Evolutionary conservation across 2,329 filamentous ascomycete genomes (phyloP).

Genomic region (Paraconiothyrium brasiliense): DNA sequence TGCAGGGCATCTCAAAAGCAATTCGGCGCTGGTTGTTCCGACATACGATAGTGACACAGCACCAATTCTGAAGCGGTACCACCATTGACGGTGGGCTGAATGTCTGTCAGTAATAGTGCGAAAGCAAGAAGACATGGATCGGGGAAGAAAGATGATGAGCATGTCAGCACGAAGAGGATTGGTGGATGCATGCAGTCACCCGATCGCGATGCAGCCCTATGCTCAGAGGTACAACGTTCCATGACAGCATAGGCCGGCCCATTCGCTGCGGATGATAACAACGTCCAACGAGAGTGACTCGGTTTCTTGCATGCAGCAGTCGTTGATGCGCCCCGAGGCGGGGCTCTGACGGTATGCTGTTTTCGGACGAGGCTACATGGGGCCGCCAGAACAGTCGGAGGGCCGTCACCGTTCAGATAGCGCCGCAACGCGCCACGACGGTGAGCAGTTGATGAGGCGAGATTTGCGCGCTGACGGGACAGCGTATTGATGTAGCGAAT

Average conservation of each 20-base stretch:
- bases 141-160: background rate
- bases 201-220: constrained; percentile 4
- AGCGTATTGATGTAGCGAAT: background rate
- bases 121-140: no score
- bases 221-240: background rate
- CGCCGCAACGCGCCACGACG: background rate
- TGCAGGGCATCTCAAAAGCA: background rate
- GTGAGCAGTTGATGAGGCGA: background rate
- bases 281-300: background rate
- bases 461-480: background rate
- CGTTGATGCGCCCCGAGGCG: background rate
- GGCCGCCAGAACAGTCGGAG: background rate
- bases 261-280: background rate
- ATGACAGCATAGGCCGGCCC: background rate
- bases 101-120: no score
- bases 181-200: background rate
- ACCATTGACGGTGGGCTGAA: no score
- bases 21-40: background rate
- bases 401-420: constrained; percentile 3
- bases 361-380: constrained; percentile 2
- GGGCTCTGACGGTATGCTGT: background rate
- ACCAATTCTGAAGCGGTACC: no score
- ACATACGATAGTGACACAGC: no score
- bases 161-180: background rate
- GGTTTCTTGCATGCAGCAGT: background rate